Evolutionary conservation across 2,329 filamentous ascomycete species (phyloP).

Genomic region (Botrytis cinerea): DNA sequence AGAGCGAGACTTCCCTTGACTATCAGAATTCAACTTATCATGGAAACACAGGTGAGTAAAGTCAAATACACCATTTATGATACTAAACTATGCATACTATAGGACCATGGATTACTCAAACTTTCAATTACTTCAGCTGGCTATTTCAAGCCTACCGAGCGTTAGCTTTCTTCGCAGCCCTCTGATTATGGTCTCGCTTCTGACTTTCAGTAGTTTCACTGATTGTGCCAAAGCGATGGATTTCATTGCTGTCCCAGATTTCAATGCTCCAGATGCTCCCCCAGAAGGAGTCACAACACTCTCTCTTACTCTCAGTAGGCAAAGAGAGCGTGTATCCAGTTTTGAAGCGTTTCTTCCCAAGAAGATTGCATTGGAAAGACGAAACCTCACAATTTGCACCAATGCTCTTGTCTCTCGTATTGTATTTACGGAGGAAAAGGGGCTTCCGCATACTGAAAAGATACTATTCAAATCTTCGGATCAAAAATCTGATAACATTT

Average conservation of each 20-base stretch:
- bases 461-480: slow-evolving; percentile 17
- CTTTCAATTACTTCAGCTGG: slow-evolving; percentile 12
- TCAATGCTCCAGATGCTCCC: slow-evolving; percentile 18
- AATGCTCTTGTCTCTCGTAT: slow-evolving; percentile 19
- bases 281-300: slow-evolving; percentile 20
- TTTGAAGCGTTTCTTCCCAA: slow-evolving; percentile 26
- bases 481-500: not conserved
- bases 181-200: not conserved
- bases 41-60: slow-evolving; percentile 1
- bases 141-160: slow-evolving; percentile 12
- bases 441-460: not conserved
- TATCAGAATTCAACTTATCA: slow-evolving; percentile 1
- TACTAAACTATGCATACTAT: not conserved
- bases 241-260: not conserved
- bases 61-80: not conserved
- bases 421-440: slow-evolving; percentile 2
- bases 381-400: slow-evolving; percentile 24
- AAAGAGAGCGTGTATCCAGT: slow-evolving; percentile 25
- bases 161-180: not conserved
- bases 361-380: slow-evolving; percentile 17
- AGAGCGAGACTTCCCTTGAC: slow-evolving; percentile 31
- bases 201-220: not conserved
- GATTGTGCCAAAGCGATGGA: not conserved
- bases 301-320: slow-evolving; percentile 19
- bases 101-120: slow-evolving; percentile 19